Conservation (phyloP, 805 yeast genomes). For the Saturnispora diversa region DNA sequence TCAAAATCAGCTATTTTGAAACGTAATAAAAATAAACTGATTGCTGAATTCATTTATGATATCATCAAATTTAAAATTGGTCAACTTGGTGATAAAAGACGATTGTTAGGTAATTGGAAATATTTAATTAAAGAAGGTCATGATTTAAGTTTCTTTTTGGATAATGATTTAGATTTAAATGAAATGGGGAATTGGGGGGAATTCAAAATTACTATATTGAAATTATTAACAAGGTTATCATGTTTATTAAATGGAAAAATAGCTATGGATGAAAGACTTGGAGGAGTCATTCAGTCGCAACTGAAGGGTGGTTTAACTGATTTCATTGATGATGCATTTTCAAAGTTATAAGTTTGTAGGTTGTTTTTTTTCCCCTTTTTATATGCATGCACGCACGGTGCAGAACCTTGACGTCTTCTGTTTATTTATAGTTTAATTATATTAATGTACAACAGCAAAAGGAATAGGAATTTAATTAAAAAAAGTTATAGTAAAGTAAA, state of each 20-base stretch:
- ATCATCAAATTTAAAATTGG: conserved; percentile 18
- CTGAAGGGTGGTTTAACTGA: background rate
- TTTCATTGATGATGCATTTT: conserved; percentile 13
- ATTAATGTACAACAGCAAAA: background rate
- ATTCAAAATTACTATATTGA: conserved; percentile 13
- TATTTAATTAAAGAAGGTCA: conserved; percentile 14
- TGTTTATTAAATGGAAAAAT: conserved; percentile 12
- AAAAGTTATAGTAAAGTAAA: background rate
- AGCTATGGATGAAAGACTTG: conserved; percentile 6
- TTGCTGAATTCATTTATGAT: conserved; percentile 26
- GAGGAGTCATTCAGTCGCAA: background rate
- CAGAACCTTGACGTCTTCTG: too few relatives aligned
- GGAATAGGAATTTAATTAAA: background rate
- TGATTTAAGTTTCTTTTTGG: conserved; percentile 14
- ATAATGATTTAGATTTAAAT: conserved; percentile 8
- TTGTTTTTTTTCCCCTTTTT: background rate
- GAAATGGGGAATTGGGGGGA: conserved; percentile 14
- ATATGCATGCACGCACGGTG: too few relatives aligned
- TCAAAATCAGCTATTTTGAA: conserved; percentile 22
- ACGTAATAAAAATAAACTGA: conserved; percentile 21
- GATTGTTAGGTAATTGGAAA: conserved; percentile 22
- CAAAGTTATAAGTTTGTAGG: background rate
- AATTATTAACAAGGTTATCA: conserved; percentile 11
- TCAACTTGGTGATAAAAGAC: conserved; percentile 18
- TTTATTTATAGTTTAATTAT: too few relatives aligned